Evolutionary conservation across 1,139 yeast species (phyloP).

Genomic region (Sporopachydermia cereana): DNA sequence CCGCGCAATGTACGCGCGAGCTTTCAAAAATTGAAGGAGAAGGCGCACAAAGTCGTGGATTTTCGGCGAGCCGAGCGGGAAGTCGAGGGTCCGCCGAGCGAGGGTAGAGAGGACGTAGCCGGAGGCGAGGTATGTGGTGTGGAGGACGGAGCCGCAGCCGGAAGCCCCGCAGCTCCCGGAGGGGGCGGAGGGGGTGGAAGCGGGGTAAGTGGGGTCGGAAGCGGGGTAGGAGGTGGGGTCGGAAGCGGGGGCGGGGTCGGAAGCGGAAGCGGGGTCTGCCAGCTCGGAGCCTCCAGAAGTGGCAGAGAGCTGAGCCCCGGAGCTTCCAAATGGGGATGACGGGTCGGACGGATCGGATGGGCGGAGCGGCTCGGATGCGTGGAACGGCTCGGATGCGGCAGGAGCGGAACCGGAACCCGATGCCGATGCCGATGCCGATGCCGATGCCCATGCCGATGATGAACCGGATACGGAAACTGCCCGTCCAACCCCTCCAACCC

Average conservation of each 20-base stretch:
- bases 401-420: slow-evolving; percentile 4
- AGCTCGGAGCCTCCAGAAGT: too few species aligned
- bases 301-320: too few species aligned
- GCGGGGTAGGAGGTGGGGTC: not conserved
- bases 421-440: slow-evolving; percentile 9
- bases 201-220: not conserved
- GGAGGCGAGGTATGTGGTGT: slow-evolving; percentile 1
- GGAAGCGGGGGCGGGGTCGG: slow-evolving; percentile 4
- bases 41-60: slow-evolving; percentile 5
- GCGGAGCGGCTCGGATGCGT: not conserved
- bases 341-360: slow-evolving; percentile 5
- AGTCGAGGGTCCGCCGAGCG: not conserved
- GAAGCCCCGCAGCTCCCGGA: not conserved
- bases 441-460: slow-evolving; percentile 14
- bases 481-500: slow-evolving; percentile 15
- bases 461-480: slow-evolving; percentile 14
- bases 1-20: slow-evolving; percentile 6
- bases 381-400: slow-evolving; percentile 6
- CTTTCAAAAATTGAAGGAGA: slow-evolving; percentile 5
- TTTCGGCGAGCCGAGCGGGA: not conserved
- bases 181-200: not conserved
- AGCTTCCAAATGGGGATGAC: slow-evolving; percentile 8
- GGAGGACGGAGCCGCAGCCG: not conserved
- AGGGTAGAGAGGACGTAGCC: not conserved
- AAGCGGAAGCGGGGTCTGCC: slow-evolving; percentile 6